Evolutionary conservation across 805 yeast genomes (phyloP).

Genomic region (Zygotorulaspora chibaensis): DNA sequence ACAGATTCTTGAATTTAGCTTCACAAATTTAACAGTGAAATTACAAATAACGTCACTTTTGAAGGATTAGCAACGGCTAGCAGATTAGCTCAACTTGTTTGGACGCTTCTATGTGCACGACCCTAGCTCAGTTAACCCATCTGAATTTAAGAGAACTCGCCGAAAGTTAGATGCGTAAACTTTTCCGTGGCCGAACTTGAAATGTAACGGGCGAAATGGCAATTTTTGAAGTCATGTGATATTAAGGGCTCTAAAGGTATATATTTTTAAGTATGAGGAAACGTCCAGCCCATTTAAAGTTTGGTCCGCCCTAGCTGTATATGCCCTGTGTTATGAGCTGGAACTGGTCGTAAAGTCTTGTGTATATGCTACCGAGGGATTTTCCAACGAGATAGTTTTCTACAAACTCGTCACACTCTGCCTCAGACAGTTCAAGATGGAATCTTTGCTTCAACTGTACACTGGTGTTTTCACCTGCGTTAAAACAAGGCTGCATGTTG

Average conservation of each 20-base stretch:
- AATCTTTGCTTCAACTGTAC: conserved; percentile 74
- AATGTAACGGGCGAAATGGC: no score
- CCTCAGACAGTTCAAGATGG: conserved; percentile 68
- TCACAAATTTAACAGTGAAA: no score
- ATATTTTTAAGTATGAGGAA: background rate
- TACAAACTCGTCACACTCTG: conserved; percentile 64
- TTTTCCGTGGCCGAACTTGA: no score
- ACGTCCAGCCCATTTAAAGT: no score
- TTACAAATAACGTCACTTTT: no score
- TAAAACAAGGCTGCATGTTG: conserved; percentile 86
- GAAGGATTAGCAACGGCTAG: no score
- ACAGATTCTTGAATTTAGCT: background rate
- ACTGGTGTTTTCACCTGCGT: conserved; percentile 80
- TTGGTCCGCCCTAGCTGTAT: conserved; percentile 44
- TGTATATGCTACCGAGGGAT: conserved; percentile 82
- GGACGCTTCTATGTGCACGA: no score
- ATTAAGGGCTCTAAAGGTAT: background rate
- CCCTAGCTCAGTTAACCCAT: no score
- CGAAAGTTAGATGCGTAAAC: no score
- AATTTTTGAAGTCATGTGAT: background rate
- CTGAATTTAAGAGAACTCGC: no score
- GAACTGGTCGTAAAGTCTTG: conserved; percentile 90
- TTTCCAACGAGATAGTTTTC: conserved; percentile 72
- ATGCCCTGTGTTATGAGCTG: conserved; percentile 95
- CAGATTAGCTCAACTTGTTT: no score